Percentiles rank a stretch among this genome's conserved stretches.
phyloP scores from a whole-genome alignment of 352 stramenopile genomes.

The Phytophthora niederhauseri region DNA sequence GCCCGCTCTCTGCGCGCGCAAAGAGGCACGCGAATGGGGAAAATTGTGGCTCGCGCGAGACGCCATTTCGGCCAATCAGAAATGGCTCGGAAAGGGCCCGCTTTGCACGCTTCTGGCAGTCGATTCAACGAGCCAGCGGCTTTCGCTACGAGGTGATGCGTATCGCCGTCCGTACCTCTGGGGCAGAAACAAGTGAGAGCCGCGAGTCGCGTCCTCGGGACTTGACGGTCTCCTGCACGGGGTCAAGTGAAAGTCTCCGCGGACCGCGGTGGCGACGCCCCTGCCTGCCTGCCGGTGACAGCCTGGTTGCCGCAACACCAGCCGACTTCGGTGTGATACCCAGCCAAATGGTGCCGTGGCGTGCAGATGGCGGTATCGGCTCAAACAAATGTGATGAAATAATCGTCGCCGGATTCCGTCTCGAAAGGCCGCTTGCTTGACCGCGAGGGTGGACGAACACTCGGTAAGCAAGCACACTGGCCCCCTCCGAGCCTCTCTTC shows the following conservation, averaged over 20 bases:
- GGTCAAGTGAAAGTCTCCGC: not conserved
- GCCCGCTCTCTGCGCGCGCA: slow-evolving; percentile 16
- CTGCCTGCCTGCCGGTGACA: too few species aligned
- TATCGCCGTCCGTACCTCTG: slow-evolving; percentile 28
- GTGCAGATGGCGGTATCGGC: slow-evolving; percentile 15
- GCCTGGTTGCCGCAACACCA: not conserved
- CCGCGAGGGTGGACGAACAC: slow-evolving; percentile 1
- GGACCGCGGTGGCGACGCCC: too few species aligned
- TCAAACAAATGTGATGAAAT: slow-evolving; percentile 6
- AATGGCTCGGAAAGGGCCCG: not conserved
- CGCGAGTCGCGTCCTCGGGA: not conserved
- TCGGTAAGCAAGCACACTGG: slow-evolving; percentile 1
- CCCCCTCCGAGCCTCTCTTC: not conserved
- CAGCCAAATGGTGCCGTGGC: slow-evolving; percentile 19
- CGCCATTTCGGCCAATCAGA: not conserved
- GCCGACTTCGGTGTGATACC: slow-evolving; percentile 20
- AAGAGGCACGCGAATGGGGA: slow-evolving; percentile 28
- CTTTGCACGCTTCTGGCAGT: not conserved
- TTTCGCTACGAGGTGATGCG: not conserved
- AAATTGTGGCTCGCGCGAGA: slow-evolving; percentile 24
- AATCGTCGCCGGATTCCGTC: not conserved
- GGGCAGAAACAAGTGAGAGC: slow-evolving; percentile 19
- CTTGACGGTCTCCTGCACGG: too few species aligned
- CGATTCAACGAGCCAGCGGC: slow-evolving; percentile 26
- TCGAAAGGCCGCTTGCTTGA: not conserved